phyloP scores from a whole-genome alignment of 169 alveolate genomes.

The Cryptosporidium baileyi region DNA sequence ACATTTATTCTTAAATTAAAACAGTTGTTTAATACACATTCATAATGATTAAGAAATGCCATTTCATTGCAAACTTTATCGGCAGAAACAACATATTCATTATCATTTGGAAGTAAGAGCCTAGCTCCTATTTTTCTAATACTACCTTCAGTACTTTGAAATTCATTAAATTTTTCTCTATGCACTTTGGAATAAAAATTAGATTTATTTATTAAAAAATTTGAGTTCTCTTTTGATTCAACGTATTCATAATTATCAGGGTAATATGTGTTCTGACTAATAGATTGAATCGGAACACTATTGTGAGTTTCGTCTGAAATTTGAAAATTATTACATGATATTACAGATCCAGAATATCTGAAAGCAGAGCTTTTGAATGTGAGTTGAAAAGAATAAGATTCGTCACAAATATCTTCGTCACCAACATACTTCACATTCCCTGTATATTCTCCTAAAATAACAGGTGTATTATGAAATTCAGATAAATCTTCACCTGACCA shows the following conservation, averaged over 20 bases:
- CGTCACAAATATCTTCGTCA: constrained; percentile 55
- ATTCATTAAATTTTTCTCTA: not conserved
- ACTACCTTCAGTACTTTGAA: constrained; percentile 4
- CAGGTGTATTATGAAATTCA: constrained; percentile 23
- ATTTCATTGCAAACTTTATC: constrained; percentile 86
- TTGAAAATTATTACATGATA: constrained; percentile 2
- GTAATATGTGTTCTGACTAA: not conserved
- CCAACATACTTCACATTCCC: constrained; percentile 61
- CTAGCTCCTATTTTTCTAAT: constrained; percentile 56
- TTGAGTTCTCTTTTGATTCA: constrained; percentile 19
- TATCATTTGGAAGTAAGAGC: constrained; percentile 81
- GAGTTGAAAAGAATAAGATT: constrained; percentile 65
- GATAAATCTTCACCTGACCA: constrained; percentile 32
- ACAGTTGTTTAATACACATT: constrained; percentile 83
- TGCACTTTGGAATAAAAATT: not conserved
- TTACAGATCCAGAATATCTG: constrained; percentile 18
- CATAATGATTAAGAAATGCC: constrained; percentile 89
- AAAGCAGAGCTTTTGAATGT: constrained; percentile 55
- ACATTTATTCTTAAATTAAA: constrained; percentile 81
- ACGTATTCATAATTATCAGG: constrained; percentile 7
- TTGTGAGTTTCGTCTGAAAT: not conserved
- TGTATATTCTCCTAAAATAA: constrained; percentile 58
- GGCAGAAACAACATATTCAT: constrained; percentile 86
- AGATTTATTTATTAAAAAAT: not conserved
- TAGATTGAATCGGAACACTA: not conserved